Evolutionary conservation across 192 early-diverging fungal species (phyloP).

Genomic region (Lobosporangium transversale): DNA sequence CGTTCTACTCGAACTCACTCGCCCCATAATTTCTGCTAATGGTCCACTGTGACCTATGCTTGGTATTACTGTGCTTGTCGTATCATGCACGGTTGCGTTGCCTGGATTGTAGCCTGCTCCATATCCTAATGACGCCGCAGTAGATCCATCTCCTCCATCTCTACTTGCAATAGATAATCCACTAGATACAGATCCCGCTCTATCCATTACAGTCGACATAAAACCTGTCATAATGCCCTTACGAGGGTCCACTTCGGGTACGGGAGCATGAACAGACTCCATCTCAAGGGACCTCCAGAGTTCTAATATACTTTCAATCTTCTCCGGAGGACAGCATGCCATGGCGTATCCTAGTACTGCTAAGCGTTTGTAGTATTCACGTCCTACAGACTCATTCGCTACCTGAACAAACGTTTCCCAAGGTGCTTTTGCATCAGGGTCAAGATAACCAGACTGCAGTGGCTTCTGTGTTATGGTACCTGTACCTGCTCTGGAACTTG

Average conservation of each 20-base stretch:
- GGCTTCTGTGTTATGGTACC: neutral
- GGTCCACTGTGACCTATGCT: slow-evolving; percentile 20
- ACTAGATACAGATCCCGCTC: slow-evolving; percentile 20
- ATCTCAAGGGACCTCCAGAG: slow-evolving; percentile 48
- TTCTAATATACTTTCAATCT: slow-evolving; percentile 35
- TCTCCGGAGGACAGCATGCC: slow-evolving; percentile 60
- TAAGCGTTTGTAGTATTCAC: slow-evolving; percentile 54
- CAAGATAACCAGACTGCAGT: slow-evolving; percentile 23
- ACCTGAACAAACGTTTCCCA: slow-evolving; percentile 56
- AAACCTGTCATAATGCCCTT: slow-evolving; percentile 33
- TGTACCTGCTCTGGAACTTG: neutral
- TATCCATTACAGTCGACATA: slow-evolving; percentile 44
- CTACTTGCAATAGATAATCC: neutral
- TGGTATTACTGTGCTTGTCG: neutral
- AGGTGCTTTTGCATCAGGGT: slow-evolving; percentile 54
- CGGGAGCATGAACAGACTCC: slow-evolving; percentile 40
- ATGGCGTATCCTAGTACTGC: slow-evolving; percentile 65
- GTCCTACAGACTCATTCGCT: slow-evolving; percentile 36
- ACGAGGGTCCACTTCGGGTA: slow-evolving; percentile 37
- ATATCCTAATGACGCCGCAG: slow-evolving; percentile 7
- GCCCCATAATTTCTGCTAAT: slow-evolving; percentile 37
- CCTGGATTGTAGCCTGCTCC: slow-evolving; percentile 10
- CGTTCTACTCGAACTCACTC: slow-evolving; percentile 9
- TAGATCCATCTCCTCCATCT: neutral
- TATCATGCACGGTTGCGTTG: neutral